A percentile compares a stretch with the other conserved stretches of the same genome.
These are phyloP conservation scores for Asterophora parasitica DNA, from an alignment of 768 basidiomycete genomes.

Conservation along the genomic window DNA sequence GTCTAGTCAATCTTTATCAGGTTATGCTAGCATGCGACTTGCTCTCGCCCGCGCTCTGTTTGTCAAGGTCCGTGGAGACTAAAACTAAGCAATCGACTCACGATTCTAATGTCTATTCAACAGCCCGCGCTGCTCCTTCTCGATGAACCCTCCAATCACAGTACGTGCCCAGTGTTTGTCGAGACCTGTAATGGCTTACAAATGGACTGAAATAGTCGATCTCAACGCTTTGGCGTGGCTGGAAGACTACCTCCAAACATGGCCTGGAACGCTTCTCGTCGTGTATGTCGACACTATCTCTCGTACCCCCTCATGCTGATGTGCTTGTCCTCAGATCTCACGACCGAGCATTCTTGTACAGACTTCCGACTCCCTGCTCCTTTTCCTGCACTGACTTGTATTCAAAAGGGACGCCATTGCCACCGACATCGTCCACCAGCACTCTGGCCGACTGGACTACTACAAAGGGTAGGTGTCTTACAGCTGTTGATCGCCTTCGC, in stretches of 20 bases:
- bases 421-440: slow-evolving; percentile 97
- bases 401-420: slow-evolving; percentile 79
- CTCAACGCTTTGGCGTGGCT: slow-evolving; percentile 96
- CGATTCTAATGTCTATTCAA: neutral
- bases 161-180: slow-evolving; percentile 35
- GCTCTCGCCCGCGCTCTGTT: slow-evolving; percentile 94
- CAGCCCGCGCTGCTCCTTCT: slow-evolving; percentile 74
- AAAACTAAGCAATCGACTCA: no score
- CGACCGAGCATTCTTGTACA: slow-evolving; percentile 92
- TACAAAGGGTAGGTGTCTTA: slow-evolving; percentile 77
- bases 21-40: slow-evolving; percentile 74
- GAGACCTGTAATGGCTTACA: neutral
- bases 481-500: neutral
- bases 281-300: slow-evolving; percentile 52
- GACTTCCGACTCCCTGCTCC: neutral
- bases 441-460: slow-evolving; percentile 89
- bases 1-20: neutral
- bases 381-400: neutral
- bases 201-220: slow-evolving; percentile 51
- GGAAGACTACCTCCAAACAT: slow-evolving; percentile 95
- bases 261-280: slow-evolving; percentile 87
- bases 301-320: neutral
- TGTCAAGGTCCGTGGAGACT: slow-evolving; percentile 61
- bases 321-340: slow-evolving; percentile 60
- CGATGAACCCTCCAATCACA: slow-evolving; percentile 97